Evolutionary conservation across 1,284 basidiomycete species (phyloP).

Genomic region (Heimioporus retisporus): DNA sequence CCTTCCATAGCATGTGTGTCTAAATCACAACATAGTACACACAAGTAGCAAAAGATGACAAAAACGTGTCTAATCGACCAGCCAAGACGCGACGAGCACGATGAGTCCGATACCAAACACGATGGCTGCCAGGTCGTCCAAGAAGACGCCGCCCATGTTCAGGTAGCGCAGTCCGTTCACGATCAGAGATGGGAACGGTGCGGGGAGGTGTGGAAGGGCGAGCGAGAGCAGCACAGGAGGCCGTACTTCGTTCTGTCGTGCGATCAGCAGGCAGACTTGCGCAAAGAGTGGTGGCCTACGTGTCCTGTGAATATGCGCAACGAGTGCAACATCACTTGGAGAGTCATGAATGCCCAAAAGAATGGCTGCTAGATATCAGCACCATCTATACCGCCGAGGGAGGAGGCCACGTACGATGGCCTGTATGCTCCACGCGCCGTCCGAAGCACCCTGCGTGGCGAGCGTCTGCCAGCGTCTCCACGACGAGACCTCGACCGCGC

Average conservation of each 20-base stretch:
- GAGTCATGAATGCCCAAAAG: constrained; percentile 81
- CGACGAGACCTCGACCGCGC: constrained; percentile 35
- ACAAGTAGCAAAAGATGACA: not conserved
- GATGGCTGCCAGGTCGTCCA: constrained; percentile 75
- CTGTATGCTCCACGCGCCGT: constrained; percentile 58
- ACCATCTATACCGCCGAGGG: not conserved
- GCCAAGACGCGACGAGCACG: constrained; percentile 64
- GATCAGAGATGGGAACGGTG: constrained; percentile 69
- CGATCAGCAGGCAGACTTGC: constrained; percentile 2
- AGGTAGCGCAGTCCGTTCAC: constrained; percentile 71
- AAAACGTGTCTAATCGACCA: constrained; percentile 35
- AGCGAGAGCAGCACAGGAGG: constrained; percentile 69
- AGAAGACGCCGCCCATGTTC: constrained; percentile 69
- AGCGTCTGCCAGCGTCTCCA: constrained; percentile 73
- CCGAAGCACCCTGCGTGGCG: constrained; percentile 38
- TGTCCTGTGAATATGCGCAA: constrained; percentile 74
- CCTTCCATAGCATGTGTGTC: constrained; percentile 43
- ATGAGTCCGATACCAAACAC: constrained; percentile 75
- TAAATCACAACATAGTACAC: too few species aligned
- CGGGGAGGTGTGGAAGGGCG: constrained; percentile 71
- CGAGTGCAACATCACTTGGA: constrained; percentile 76
- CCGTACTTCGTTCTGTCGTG: constrained; percentile 63
- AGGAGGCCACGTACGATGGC: constrained; percentile 21
- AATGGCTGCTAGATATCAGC: constrained; percentile 63
- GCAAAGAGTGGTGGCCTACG: constrained; percentile 54